Evolutionary conservation across 139 green algal species (phyloP), one percentile per base, ranked within the genome.

Genomic region (Chlamydomonas incerta): DNA sequence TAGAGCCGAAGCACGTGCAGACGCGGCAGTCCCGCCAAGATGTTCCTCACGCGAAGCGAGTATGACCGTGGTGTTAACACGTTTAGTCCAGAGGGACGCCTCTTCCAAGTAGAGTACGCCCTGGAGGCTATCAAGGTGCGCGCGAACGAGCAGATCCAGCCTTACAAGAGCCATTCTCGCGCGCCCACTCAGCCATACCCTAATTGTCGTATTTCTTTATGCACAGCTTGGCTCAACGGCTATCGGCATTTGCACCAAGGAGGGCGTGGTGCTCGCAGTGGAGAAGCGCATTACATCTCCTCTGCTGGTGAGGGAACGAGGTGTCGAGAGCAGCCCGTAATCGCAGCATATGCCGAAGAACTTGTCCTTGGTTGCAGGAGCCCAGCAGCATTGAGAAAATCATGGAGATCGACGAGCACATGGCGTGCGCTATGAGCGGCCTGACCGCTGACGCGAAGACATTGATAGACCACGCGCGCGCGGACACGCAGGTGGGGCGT

Each of bases 21-120:
- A n/a, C n/a, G n/a, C n/a, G n/a, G n/a, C n/a, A n/a, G 41, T 50
- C 41, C 41, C 41, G 41, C 18, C 60, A 84, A 65, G 17, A 91
- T 92, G 88, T 92, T 92, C 60, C 72, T 97, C 29, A 98, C 95
- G 33, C 88, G 96, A 17, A 97, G 89, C 76, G 98, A 99, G 81
- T 99, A 99, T 91, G 98, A 99, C 83, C 90, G 97, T 20, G 97
- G 98, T 37, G 98, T 99, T 8, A 99, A 98, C 92, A 99, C 97
- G 0, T 99, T 99, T 88, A 95, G 92, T 71, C 97, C 96, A 41
- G 96, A 97, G 68, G 96, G 96, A 1, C 93, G 96, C 24, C 89
- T 99, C 8, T 99, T 99, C 74, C 98, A 99, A 92, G 98, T 99
- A 24, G 98, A 99, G 83, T 99, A 99, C 83, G 98, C 98, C 10